These are phyloP conservation scores for Globisporangium acanthophoron DNA, from an alignment of 352 stramenopile species.

Conservation along the genomic window DNA sequence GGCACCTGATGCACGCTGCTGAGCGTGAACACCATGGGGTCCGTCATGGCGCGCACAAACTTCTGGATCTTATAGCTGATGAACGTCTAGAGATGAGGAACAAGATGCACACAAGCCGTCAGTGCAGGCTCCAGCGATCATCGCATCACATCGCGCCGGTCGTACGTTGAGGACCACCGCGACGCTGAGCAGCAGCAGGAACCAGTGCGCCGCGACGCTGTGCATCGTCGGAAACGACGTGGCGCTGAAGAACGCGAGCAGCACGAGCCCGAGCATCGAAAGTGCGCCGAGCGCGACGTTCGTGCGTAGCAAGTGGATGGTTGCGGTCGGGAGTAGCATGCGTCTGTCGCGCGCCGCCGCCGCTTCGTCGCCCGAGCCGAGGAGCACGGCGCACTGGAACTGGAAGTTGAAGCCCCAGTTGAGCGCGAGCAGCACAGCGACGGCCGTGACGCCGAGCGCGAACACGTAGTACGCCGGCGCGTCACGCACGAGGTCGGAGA, in stretches of 20 bases:
- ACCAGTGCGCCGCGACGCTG: slow-evolving; percentile 24
- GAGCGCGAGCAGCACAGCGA: slow-evolving; percentile 26
- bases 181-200: slow-evolving; percentile 32
- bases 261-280: slow-evolving; percentile 31
- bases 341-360: not conserved
- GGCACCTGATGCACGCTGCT: slow-evolving; percentile 7
- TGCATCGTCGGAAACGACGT: slow-evolving; percentile 21
- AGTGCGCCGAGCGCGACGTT: slow-evolving; percentile 19
- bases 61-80: slow-evolving; percentile 30
- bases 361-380: not conserved
- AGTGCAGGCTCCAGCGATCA: too few species aligned
- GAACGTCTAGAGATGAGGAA: slow-evolving; percentile 19
- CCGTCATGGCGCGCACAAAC: slow-evolving; percentile 4
- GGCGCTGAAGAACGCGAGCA: slow-evolving; percentile 27
- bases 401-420: slow-evolving; percentile 42
- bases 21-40: slow-evolving; percentile 6
- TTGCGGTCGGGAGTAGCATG: slow-evolving; percentile 2
- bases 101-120: too few species aligned
- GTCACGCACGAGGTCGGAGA: slow-evolving; percentile 46
- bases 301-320: slow-evolving; percentile 15
- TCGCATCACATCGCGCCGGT: not conserved
- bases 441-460: slow-evolving; percentile 21
- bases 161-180: slow-evolving; percentile 34
- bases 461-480: slow-evolving; percentile 36
- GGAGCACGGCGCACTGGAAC: slow-evolving; percentile 28